phyloP scores from a whole-genome alignment of 495 filamentous ascomycete genomes.

The Articulospora tetracladia region DNA sequence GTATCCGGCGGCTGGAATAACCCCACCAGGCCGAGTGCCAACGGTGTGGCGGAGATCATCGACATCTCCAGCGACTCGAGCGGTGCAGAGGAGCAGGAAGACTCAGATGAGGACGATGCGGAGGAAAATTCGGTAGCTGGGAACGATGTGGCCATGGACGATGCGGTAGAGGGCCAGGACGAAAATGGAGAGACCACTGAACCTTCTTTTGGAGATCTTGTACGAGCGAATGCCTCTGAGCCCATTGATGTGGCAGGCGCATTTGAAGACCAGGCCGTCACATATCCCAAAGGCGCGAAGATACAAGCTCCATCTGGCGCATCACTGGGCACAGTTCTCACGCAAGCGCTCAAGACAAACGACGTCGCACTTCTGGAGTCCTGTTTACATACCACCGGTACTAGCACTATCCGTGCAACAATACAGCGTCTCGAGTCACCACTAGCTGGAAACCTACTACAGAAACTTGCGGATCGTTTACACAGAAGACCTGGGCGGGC shows the following conservation, averaged over 20 bases:
- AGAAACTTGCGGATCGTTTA: slow-evolving; percentile 81
- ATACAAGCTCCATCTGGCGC: slow-evolving; percentile 65
- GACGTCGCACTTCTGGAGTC: slow-evolving; percentile 85
- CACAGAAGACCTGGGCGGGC: slow-evolving; percentile 84
- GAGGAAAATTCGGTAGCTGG: slow-evolving; percentile 34
- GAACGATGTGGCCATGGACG: slow-evolving; percentile 37
- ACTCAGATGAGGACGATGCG: slow-evolving; percentile 30
- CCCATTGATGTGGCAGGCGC: slow-evolving; percentile 73
- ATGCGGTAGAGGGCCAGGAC: slow-evolving; percentile 28
- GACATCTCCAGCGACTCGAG: slow-evolving; percentile 54
- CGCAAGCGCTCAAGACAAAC: slow-evolving; percentile 89
- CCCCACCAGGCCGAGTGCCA: slow-evolving; percentile 4
- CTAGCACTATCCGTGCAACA: slow-evolving; percentile 73
- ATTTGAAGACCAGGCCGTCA: slow-evolving; percentile 33
- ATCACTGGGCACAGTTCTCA: slow-evolving; percentile 83
- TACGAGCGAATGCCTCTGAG: slow-evolving; percentile 63
- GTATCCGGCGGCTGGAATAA: slow-evolving; percentile 41
- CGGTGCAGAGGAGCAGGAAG: slow-evolving; percentile 37
- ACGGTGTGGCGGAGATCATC: slow-evolving; percentile 38
- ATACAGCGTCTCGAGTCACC: slow-evolving; percentile 85
- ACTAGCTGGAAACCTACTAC: slow-evolving; percentile 71
- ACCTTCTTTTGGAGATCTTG: slow-evolving; percentile 84
- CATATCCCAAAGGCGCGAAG: slow-evolving; percentile 16
- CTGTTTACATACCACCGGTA: slow-evolving; percentile 76
- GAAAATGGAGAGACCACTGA: slow-evolving; percentile 50